Percentiles rank a stretch among this genome's conserved stretches.
Evolutionary conservation across 192 early-diverging fungal genomes (phyloP).

Genomic region (Coemansia asiatica): DNA sequence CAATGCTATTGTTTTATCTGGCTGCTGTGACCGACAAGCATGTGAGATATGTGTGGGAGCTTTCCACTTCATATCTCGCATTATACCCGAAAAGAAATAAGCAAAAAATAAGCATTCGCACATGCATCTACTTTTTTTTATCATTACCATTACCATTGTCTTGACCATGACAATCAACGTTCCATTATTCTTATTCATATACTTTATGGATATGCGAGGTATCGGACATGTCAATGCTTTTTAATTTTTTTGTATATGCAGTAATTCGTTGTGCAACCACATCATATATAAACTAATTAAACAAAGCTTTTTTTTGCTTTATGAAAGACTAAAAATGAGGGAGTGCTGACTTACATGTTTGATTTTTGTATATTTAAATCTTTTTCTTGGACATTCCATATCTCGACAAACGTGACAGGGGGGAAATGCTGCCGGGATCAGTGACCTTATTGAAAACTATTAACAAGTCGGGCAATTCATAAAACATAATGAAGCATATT

Average conservation of each 20-base stretch:
- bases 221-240: background rate
- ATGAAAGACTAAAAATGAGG: background rate
- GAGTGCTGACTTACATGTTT: background rate
- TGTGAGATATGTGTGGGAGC: background rate
- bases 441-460: background rate
- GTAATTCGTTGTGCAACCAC: background rate
- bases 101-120: background rate
- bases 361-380: background rate
- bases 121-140: background rate
- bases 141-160: background rate
- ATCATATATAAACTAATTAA: background rate
- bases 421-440: conserved; percentile 1
- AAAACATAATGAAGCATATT: no score
- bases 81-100: background rate
- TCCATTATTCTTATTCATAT: background rate
- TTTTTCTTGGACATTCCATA: background rate
- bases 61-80: background rate
- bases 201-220: background rate
- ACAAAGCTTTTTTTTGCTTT: background rate
- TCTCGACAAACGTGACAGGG: conserved; percentile 1
- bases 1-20: background rate
- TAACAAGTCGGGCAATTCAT: no score
- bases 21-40: background rate
- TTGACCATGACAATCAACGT: background rate
- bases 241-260: background rate